phyloP scores from a whole-genome alignment of 768 basidiomycete species.

The Xerocomellus chrysenteron region DNA sequence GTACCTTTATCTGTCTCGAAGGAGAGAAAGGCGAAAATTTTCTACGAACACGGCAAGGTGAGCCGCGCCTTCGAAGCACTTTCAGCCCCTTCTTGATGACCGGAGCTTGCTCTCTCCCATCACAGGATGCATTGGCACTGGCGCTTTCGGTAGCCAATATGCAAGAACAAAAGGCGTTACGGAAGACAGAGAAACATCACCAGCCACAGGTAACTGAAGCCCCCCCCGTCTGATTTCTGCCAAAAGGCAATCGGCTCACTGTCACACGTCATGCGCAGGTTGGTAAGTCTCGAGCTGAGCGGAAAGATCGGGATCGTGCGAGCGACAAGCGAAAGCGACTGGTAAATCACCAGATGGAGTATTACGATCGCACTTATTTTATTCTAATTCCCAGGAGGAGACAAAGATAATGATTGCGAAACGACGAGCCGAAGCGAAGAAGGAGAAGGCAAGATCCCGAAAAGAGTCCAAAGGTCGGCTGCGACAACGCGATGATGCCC shows the following conservation, averaged over 20 bases:
- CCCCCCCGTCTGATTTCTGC: slow-evolving; percentile 6
- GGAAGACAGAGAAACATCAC: slow-evolving; percentile 41
- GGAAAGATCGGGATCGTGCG: slow-evolving; percentile 24
- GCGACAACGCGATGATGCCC: slow-evolving; percentile 11
- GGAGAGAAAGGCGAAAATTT: slow-evolving; percentile 29
- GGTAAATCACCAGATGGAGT: slow-evolving; percentile 31
- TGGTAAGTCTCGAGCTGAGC: slow-evolving; percentile 28
- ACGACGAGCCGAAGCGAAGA: slow-evolving; percentile 38
- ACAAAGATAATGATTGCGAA: slow-evolving; percentile 40
- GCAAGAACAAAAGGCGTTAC: slow-evolving; percentile 45
- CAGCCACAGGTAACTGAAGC: slow-evolving; percentile 37
- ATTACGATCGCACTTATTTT: slow-evolving; percentile 10
- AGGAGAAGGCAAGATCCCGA: slow-evolving; percentile 37
- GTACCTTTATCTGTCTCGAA: slow-evolving; percentile 23
- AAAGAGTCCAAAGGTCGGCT: slow-evolving; percentile 21
- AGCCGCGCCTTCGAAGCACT: slow-evolving; percentile 16
- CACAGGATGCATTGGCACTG: slow-evolving; percentile 46
- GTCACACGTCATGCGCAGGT: slow-evolving; percentile 20
- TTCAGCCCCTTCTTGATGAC: slow-evolving; percentile 18
- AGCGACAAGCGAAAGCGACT: slow-evolving; percentile 38
- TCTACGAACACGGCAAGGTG: slow-evolving; percentile 35
- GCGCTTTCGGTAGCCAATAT: slow-evolving; percentile 46
- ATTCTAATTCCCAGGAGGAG: slow-evolving; percentile 37
- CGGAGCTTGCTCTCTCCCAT: slow-evolving; percentile 16
- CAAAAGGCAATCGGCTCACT: slow-evolving; percentile 21